Evolutionary conservation across 495 filamentous ascomycete genomes (phyloP).

Genomic region (Xylaria acuta): DNA sequence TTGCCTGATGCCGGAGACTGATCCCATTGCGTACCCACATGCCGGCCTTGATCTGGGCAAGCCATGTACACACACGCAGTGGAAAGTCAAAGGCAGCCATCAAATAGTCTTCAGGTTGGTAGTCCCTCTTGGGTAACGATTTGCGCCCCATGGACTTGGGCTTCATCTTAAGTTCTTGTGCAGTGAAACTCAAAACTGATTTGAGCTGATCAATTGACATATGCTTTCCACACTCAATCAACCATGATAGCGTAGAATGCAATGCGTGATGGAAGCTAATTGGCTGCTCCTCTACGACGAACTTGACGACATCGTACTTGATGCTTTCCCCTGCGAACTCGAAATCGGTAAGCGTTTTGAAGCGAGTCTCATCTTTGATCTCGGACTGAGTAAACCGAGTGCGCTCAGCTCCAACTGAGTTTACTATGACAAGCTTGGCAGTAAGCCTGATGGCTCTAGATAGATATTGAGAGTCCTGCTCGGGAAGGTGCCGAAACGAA

Average conservation of each 20-base stretch:
- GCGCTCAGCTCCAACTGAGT: slow-evolving; percentile 89
- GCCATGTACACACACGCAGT: slow-evolving; percentile 90
- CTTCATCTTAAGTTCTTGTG: slow-evolving; percentile 63
- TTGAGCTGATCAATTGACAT: slow-evolving; percentile 71
- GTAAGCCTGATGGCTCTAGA: slow-evolving; percentile 75
- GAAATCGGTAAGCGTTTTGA: slow-evolving; percentile 77
- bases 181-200: slow-evolving; percentile 66
- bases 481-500: slow-evolving; percentile 72
- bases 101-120: slow-evolving; percentile 74
- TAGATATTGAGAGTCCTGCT: slow-evolving; percentile 67
- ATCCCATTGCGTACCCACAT: slow-evolving; percentile 99
- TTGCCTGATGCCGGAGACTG: slow-evolving; percentile 91
- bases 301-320: slow-evolving; percentile 77
- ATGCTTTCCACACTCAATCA: slow-evolving; percentile 85
- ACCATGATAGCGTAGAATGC: slow-evolving; percentile 97
- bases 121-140: slow-evolving; percentile 56
- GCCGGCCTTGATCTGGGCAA: slow-evolving; percentile 95
- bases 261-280: slow-evolving; percentile 98
- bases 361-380: slow-evolving; percentile 80
- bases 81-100: slow-evolving; percentile 92
- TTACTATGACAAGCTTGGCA: slow-evolving; percentile 78
- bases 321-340: slow-evolving; percentile 74
- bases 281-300: slow-evolving; percentile 82
- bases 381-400: slow-evolving; percentile 84
- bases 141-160: slow-evolving; percentile 61